Evolutionary conservation across 805 yeast genomes (phyloP).

Genomic region (Wickerhamiella sorbophila): DNA sequence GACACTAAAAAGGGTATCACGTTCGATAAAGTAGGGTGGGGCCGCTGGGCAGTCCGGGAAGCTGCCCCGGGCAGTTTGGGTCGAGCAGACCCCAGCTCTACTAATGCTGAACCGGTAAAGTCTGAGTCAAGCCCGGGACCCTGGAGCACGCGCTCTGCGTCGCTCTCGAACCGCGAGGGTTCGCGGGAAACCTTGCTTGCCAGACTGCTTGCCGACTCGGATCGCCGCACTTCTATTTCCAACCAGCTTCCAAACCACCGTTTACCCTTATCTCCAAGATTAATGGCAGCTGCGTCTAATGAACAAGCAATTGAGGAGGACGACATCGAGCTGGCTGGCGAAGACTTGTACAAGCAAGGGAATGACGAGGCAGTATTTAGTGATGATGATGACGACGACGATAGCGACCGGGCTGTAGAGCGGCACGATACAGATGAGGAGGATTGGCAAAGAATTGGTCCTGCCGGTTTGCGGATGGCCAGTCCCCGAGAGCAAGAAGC

Average conservation of each 20-base stretch:
- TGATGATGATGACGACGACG: conserved; percentile 18
- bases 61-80: conserved; percentile 49
- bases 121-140: background rate
- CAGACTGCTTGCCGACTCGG: conserved; percentile 2
- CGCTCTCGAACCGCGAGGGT: background rate
- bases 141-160: background rate
- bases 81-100: background rate
- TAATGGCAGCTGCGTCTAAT: conserved; percentile 21
- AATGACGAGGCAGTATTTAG: conserved; percentile 7
- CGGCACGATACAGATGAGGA: conserved; percentile 83
- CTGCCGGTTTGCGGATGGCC: conserved; percentile 41
- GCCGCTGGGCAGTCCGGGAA: conserved; percentile 78
- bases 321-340: conserved; percentile 23
- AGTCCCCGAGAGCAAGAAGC: conserved; percentile 39
- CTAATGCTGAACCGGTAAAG: background rate
- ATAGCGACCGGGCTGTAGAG: background rate
- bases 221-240: conserved; percentile 18
- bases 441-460: conserved; percentile 89
- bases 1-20: conserved; percentile 40
- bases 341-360: conserved; percentile 15
- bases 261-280: conserved; percentile 25
- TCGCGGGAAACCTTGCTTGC: conserved; percentile 1
- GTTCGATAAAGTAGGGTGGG: conserved; percentile 95
- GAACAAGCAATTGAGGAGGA: conserved; percentile 22
- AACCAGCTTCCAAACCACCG: conserved; percentile 16